A percentile compares a stretch with the other conserved stretches of the same genome.
These are phyloP conservation scores for Verticillium dahliae DNA, from an alignment of 2,329 filamentous ascomycete genomes.

Conservation along the genomic window DNA sequence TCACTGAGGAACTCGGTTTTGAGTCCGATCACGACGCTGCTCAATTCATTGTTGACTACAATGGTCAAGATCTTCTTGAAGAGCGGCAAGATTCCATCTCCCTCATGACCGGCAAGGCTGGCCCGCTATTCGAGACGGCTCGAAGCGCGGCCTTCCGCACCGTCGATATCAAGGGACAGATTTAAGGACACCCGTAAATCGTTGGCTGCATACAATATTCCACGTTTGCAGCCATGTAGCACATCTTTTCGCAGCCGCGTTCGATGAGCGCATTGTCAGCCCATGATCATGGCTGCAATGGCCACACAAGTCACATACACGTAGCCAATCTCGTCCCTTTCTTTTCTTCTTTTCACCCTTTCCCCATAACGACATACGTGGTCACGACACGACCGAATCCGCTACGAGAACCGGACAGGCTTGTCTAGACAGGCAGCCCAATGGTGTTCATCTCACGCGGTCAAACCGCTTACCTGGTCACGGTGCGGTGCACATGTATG, in stretches of 20 bases:
- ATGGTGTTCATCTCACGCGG: not conserved
- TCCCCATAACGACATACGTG: not conserved
- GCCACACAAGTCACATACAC: not conserved
- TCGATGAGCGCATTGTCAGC: not conserved
- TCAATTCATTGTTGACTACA: constrained; percentile 80
- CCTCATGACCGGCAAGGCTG: constrained; percentile 69
- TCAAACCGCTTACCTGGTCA: not conserved
- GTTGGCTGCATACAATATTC: not conserved
- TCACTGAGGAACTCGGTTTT: constrained; percentile 94
- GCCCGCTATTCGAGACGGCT: constrained; percentile 65
- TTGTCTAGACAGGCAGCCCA: not conserved
- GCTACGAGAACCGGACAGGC: not conserved
- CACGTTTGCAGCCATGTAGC: not conserved
- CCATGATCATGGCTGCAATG: not conserved
- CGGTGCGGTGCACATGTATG: not conserved
- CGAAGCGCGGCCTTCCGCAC: constrained; percentile 70
- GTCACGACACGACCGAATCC: not conserved
- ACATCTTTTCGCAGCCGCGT: not conserved
- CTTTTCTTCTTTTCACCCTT: not conserved
- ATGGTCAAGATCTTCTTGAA: constrained; percentile 69
- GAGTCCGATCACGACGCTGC: constrained; percentile 86
- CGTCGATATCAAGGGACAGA: constrained; percentile 97
- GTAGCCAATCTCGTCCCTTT: not conserved
- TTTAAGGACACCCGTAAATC: constrained; percentile 52
- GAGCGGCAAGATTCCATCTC: constrained; percentile 68